A percentile compares a stretch with the other conserved stretches of the same genome.
Evolutionary conservation across 768 basidiomycete species (phyloP).

Genomic region (Pulveroboletus frians): DNA sequence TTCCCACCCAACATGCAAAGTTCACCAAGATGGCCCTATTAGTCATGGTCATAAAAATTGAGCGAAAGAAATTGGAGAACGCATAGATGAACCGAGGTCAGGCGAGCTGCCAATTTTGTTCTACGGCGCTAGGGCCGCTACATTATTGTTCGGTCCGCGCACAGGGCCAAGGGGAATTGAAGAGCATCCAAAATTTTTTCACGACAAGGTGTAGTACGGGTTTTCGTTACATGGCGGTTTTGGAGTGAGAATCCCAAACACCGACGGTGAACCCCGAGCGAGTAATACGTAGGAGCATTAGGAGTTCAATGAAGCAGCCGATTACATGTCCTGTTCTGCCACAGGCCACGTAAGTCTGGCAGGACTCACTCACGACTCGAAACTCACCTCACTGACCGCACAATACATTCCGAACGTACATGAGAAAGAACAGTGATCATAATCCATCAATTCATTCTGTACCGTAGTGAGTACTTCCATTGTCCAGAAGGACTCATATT

Average conservation of each 20-base stretch:
- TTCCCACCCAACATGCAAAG: not conserved
- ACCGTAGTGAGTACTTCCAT: constrained; percentile 9
- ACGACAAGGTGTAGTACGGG: not conserved
- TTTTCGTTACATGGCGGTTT: not conserved
- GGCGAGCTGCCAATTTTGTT: constrained; percentile 8
- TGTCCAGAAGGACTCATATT: constrained; percentile 4
- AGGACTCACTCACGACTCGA: too few relatives aligned
- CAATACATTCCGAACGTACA: too few relatives aligned
- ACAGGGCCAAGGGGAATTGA: not conserved
- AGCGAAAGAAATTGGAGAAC: not conserved
- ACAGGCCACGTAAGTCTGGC: constrained; percentile 13
- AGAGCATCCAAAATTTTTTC: not conserved
- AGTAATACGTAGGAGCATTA: constrained; percentile 4
- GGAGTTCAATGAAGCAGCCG: not conserved
- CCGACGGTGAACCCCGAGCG: not conserved
- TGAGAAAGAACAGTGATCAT: too few relatives aligned
- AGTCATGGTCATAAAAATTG: not conserved
- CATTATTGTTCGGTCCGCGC: constrained; percentile 1
- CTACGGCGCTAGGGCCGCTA: not conserved
- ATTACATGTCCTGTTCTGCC: constrained; percentile 15
- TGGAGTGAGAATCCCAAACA: not conserved
- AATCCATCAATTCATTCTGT: not conserved
- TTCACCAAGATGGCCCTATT: not conserved
- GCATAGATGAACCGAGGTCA: not conserved
- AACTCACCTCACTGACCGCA: too few relatives aligned